Evolutionary conservation across 129 eudicot genomes (phyloP), one percentile per base, ranked within the genome.

Genomic region (Sambucus nigra): DNA sequence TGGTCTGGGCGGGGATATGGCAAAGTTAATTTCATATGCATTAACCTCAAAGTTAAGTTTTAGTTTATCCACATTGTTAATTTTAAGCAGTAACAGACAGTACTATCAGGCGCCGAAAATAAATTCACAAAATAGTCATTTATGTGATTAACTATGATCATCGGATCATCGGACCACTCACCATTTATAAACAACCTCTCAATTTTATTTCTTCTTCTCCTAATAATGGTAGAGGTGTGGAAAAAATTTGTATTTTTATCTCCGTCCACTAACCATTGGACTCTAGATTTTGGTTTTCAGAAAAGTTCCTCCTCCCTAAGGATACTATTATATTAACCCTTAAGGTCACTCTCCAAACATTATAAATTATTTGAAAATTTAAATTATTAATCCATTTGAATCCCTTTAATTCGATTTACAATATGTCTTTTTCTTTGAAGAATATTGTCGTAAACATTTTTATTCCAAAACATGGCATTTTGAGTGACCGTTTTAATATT

Each of bases 201-300:
- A 4, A 57, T 57, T 2, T 40, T 23, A 10, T 39, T 57, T 15
- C 21, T 26, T 5, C 27, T 39, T 2, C 63, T 21, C 15, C 35
- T 40, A 8, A 57, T n/a, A 0, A 13, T 6, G 6, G 48, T 46
- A 2, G 22, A 20, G 0, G 14, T 13, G 17, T 57, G 51, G 14
- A 57, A 57, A 22, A 57, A 57, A 1, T 15, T 20, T 2, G 63
- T 57, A 4, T 57, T 57, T 23, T 16, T 21, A 0, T 57, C 63
- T 0, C 63, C 63, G 2, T 1, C 0, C 0, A 23, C 5, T 1
- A 38, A n/a, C 32, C 33, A 38, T 0, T 57, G 4, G 2, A 23
- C 25, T 31, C 63, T 31, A 10, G 63, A 27, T 16, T 59, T 59
- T 13, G 12, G 38, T 1, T 8, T 0, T 42, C 41, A 25, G 0